These are phyloP conservation scores for Perilla frutescens DNA, from an alignment of 257 asterid genomes.

Conservation along the genomic window DNA sequence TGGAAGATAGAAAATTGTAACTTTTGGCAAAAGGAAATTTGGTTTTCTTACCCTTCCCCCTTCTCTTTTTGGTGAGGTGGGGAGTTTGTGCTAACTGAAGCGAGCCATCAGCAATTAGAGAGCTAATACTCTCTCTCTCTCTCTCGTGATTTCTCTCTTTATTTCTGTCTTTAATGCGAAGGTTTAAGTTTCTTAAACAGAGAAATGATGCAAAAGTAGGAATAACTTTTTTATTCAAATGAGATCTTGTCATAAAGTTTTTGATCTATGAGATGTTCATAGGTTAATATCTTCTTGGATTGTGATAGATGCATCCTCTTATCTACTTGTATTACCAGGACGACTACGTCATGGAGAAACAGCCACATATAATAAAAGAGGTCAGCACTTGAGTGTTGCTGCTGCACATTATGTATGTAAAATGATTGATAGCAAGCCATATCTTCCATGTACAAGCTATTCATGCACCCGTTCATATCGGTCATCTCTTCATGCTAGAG, in stretches of 20 bases:
- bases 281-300: conserved; percentile 18
- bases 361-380: conserved; percentile 44
- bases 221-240: conserved; percentile 21
- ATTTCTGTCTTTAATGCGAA: not conserved
- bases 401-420: conserved; percentile 39
- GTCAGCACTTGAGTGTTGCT: conserved; percentile 42
- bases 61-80: too few species aligned
- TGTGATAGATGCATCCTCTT: conserved; percentile 33
- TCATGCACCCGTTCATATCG: conserved; percentile 38
- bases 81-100: not conserved
- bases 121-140: not conserved
- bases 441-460: conserved; percentile 44
- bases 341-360: conserved; percentile 48
- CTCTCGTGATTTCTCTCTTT: too few species aligned
- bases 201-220: conserved; percentile 13
- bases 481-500: conserved; percentile 41
- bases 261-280: not conserved
- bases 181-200: not conserved
- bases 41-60: too few species aligned
- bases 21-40: not conserved
- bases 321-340: conserved; percentile 46
- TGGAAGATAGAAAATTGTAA: not conserved
- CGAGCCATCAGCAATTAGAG: not conserved
- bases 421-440: conserved; percentile 40
- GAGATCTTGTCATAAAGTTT: not conserved